Evolutionary conservation across 2,329 filamentous ascomycete genomes (phyloP), one percentile per base, ranked within the genome.

Genomic region (Cladosporium colombiae): DNA sequence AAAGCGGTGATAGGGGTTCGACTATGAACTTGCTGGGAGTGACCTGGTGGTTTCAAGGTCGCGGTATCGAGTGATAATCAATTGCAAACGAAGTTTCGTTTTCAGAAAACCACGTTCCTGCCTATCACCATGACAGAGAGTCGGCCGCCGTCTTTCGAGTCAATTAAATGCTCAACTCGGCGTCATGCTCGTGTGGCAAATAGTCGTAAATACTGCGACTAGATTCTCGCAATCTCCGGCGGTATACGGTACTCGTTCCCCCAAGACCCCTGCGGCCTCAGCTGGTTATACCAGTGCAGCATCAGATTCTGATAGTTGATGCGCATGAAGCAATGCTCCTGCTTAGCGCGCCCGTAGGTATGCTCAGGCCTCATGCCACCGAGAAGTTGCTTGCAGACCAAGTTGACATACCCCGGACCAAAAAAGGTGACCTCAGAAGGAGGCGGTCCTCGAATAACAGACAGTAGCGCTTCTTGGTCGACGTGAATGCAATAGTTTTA

Each of bases 401-500:
- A 23, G 27, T 66, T 64, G 23, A 66, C 65, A 21, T 40, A 64
- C 6, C 60, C 65, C 14, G 49, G 29, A 21, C 35, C 35, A 16
- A 63, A 33, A 16, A 63, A 31, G 7, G 31, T 62, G 23, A n/a
- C 65, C n/a, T 29, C n/a, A 25, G 65, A 62, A 29, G 53, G 65
- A 31, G 49, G 18, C 4, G 58, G 55, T 6, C 46, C 60, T 13
- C 29, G 21, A 21, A 69, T 27, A 4, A 70, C 46, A 14, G 65
- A 68, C 7, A 65, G 60, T 25, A 70, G 16, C 3, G 67, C 61
- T 25, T 31, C 68, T 40, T 61, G 29, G 60, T 70, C 69, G 16
- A 71, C 66, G 27, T 68, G 68, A 1, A 70, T 16, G 31, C 64
- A 68, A 59, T 58, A 70, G 14, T 59, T 66, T 37, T 69, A 69